These are phyloP conservation scores for Plasmodium gallinaceum DNA, from an alignment of 169 alveolate genomes.

Conservation along the genomic window DNA sequence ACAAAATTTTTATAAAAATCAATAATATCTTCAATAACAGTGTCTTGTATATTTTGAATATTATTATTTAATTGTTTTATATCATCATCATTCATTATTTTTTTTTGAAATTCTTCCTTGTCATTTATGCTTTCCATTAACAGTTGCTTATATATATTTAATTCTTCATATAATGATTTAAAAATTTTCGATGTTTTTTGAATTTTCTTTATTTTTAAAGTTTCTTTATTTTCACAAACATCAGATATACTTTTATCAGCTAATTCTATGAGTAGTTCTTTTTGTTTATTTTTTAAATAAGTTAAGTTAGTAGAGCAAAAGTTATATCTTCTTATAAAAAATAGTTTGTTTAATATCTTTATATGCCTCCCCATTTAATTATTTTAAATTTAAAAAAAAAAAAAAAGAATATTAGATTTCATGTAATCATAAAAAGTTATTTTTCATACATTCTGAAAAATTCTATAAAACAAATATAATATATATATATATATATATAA, in stretches of 20 bases:
- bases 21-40: conserved; percentile 6
- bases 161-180: conserved; percentile 19
- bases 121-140: conserved; percentile 7
- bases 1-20: conserved; percentile 29
- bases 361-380: background rate
- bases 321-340: background rate
- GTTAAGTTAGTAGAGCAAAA: background rate
- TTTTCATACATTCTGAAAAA: background rate
- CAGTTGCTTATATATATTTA: conserved; percentile 39
- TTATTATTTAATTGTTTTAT: background rate
- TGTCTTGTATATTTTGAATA: background rate
- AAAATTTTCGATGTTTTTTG: conserved; percentile 13
- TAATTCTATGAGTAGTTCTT: conserved; percentile 13
- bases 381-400: background rate
- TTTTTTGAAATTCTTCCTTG: background rate
- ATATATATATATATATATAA: background rate
- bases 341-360: background rate
- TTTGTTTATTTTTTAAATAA: conserved; percentile 16
- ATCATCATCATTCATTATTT: conserved; percentile 3
- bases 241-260: conserved; percentile 16
- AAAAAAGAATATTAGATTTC: background rate
- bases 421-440: background rate
- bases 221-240: conserved; percentile 18
- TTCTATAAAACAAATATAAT: background rate
- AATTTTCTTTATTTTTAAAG: conserved; percentile 25